Evolutionary conservation across 495 filamentous ascomycete genomes (phyloP).

Genomic region (Penicillium riverlandense): DNA sequence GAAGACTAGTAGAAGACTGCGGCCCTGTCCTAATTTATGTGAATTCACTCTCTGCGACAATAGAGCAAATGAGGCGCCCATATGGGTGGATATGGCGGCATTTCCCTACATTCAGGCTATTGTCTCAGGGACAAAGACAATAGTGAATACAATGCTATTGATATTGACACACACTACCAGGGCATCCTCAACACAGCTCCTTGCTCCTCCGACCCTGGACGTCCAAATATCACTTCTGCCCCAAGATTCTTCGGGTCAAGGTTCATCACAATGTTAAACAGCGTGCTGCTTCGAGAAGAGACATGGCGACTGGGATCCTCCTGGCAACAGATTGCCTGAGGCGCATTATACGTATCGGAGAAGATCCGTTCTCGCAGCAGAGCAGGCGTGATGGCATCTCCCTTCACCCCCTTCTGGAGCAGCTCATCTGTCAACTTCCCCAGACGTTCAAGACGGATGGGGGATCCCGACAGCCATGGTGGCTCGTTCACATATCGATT

Average conservation of each 20-base stretch:
- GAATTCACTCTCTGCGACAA: too few species aligned
- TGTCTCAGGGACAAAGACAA: not conserved
- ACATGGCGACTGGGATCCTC: constrained; percentile 14
- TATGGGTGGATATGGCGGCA: too few species aligned
- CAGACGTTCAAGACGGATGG: constrained; percentile 39
- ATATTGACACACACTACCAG: constrained; percentile 5
- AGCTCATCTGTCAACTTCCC: constrained; percentile 29
- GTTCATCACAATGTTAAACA: constrained; percentile 37
- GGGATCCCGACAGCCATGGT: constrained; percentile 48
- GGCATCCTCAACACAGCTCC: constrained; percentile 23
- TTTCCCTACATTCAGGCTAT: too few species aligned
- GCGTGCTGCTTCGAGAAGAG: constrained; percentile 12
- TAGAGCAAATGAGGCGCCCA: too few species aligned
- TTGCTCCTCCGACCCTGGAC: constrained; percentile 21
- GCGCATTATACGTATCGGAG: constrained; percentile 26
- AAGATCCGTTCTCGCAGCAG: constrained; percentile 24
- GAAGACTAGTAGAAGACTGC: too few species aligned
- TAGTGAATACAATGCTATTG: not conserved
- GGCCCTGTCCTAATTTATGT: too few species aligned
- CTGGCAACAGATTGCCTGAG: constrained; percentile 26
- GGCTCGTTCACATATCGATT: constrained; percentile 43
- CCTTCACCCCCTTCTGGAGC: constrained; percentile 10
- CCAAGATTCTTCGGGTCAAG: constrained; percentile 12
- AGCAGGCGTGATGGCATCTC: constrained; percentile 11
- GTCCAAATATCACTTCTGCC: constrained; percentile 28